Evolutionary conservation across 2,329 filamentous ascomycete species (phyloP).

Genomic region (Sporothrix brunneoviolacea): DNA sequence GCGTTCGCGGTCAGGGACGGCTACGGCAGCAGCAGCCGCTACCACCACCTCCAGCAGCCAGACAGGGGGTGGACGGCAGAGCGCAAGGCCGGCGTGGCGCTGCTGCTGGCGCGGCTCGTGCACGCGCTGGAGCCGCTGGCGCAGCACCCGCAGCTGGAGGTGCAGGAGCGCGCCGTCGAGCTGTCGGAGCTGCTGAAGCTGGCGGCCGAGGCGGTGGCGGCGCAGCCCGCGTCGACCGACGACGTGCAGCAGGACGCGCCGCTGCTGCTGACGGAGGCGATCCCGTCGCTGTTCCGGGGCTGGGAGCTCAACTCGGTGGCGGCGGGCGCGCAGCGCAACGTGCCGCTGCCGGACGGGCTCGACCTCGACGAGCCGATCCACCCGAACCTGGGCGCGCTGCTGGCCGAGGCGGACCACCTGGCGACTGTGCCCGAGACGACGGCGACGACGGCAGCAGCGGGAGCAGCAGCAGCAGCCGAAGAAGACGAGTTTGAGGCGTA

Average conservation of each 20-base stretch:
- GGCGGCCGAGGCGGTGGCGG: slow-evolving; percentile 71
- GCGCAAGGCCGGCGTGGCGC: slow-evolving; percentile 64
- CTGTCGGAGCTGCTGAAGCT: slow-evolving; percentile 85
- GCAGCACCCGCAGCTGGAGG: slow-evolving; percentile 79
- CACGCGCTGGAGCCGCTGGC: slow-evolving; percentile 74
- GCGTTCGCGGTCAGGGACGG: slow-evolving; percentile 62
- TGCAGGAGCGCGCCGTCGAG: slow-evolving; percentile 90
- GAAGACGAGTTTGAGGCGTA: slow-evolving; percentile 62
- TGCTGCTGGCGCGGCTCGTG: slow-evolving; percentile 75
- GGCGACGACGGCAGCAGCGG: no score
- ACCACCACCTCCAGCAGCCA: slow-evolving; percentile 20
- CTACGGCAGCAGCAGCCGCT: slow-evolving; percentile 32
- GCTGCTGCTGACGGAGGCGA: slow-evolving; percentile 79
- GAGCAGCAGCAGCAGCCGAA: slow-evolving; percentile 23
- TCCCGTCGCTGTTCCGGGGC: slow-evolving; percentile 79
- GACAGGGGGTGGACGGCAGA: slow-evolving; percentile 58
- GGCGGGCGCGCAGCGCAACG: slow-evolving; percentile 71
- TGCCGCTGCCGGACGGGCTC: slow-evolving; percentile 68
- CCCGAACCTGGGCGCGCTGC: slow-evolving; percentile 58
- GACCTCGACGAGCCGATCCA: slow-evolving; percentile 81
- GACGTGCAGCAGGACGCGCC: slow-evolving; percentile 60
- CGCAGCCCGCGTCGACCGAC: slow-evolving; percentile 53
- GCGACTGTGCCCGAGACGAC: slow-evolving; percentile 33
- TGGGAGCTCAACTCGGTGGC: slow-evolving; percentile 92
- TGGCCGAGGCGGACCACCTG: slow-evolving; percentile 51